Conservation (phyloP, 2,329 filamentous ascomycete species). For the Zasmidium citrigriseum region DNA sequence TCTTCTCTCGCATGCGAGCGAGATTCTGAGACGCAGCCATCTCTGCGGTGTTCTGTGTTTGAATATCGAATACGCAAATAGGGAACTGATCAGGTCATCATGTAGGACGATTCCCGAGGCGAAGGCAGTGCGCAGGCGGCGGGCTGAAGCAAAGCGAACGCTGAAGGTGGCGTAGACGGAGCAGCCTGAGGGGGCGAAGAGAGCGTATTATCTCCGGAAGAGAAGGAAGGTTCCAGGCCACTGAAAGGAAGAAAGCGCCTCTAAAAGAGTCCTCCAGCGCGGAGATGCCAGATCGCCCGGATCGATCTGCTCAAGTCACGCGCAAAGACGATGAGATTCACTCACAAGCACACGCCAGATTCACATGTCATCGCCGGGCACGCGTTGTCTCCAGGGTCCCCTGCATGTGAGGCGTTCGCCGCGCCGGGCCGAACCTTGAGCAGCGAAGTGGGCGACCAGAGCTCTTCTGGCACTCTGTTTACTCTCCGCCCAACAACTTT, state of each 20-base stretch:
- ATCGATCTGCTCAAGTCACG: not conserved
- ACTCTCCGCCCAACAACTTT: not conserved
- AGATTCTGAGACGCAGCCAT: constrained; percentile 32
- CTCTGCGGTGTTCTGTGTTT: not conserved
- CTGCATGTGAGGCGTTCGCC: not conserved
- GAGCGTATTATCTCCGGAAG: not conserved
- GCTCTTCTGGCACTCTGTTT: not conserved
- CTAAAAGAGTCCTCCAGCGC: not conserved
- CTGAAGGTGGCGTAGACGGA: constrained; percentile 5
- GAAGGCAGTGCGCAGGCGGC: not conserved
- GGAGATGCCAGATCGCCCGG: not conserved
- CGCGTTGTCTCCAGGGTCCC: not conserved
- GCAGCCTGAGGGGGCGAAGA: not conserved
- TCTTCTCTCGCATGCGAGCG: constrained; percentile 71
- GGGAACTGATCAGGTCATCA: not conserved
- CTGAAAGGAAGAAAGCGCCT: not conserved
- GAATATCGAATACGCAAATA: not conserved
- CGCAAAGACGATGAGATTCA: not conserved
- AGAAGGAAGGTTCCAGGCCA: not conserved
- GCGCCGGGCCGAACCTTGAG: not conserved
- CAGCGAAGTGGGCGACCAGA: no score
- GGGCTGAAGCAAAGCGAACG: not conserved
- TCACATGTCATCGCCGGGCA: not conserved
- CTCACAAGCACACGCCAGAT: not conserved
- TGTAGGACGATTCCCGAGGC: not conserved